Percentiles rank a stretch among this genome's conserved stretches.
Evolutionary conservation across 805 yeast genomes (phyloP).

Genomic region (Candida nemodendra): DNA sequence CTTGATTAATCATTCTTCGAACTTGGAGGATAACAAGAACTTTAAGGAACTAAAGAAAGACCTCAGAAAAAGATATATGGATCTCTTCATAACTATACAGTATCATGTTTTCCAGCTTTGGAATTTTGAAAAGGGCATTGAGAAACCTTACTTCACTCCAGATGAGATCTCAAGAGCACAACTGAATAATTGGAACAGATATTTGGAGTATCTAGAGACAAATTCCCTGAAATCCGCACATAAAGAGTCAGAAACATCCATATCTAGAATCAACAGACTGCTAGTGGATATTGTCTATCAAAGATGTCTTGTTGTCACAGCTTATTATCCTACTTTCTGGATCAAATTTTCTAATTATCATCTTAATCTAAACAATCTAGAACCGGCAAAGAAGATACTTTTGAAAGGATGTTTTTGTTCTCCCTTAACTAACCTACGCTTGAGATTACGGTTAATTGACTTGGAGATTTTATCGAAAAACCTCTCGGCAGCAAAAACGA

Average conservation of each 20-base stretch:
- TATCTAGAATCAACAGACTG: conserved; percentile 21
- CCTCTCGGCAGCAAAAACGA: conserved; percentile 37
- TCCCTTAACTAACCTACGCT: conserved; percentile 28
- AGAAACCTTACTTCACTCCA: conserved; percentile 38
- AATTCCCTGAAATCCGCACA: conserved; percentile 20
- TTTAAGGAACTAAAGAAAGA: conserved; percentile 34
- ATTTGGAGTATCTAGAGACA: conserved; percentile 52
- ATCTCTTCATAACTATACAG: conserved; percentile 55
- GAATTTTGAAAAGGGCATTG: conserved; percentile 45
- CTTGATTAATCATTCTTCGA: conserved; percentile 17
- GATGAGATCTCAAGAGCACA: conserved; percentile 41
- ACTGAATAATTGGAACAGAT: conserved; percentile 56
- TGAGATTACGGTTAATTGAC: conserved; percentile 44
- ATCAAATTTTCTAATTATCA: conserved; percentile 46
- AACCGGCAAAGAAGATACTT: conserved; percentile 40
- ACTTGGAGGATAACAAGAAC: conserved; percentile 9
- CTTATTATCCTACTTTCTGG: conserved; percentile 49
- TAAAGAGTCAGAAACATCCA: conserved; percentile 19
- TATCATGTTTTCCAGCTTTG: conserved; percentile 49
- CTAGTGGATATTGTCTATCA: conserved; percentile 40
- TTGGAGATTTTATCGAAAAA: conserved; percentile 40
- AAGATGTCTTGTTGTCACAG: conserved; percentile 46
- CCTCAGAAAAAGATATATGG: conserved; percentile 48
- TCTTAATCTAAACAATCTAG: conserved; percentile 30
- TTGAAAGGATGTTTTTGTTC: conserved; percentile 34